Conservation (phyloP, 768 basidiomycete species). For the Crucibulum laeve region DNA sequence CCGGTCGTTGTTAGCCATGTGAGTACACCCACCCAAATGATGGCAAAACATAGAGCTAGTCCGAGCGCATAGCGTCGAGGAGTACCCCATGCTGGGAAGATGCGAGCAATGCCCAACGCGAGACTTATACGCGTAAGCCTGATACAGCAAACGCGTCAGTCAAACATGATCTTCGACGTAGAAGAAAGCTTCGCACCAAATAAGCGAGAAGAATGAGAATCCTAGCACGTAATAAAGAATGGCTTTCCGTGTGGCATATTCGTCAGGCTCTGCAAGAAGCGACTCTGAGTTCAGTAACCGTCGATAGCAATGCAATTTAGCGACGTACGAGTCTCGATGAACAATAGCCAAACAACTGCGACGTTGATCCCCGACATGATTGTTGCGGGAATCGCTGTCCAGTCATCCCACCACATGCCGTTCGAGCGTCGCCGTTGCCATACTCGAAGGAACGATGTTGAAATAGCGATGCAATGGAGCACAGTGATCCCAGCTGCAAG, state of each 20-base stretch:
- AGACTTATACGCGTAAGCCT: neutral
- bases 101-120: neutral
- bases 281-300: neutral
- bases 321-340: neutral
- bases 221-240: neutral
- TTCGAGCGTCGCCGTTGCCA: neutral
- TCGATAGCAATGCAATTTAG: neutral
- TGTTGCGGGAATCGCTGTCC: neutral
- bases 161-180: neutral
- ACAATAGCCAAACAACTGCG: neutral
- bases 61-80: neutral
- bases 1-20: neutral
- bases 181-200: neutral
- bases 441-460: neutral
- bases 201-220: neutral
- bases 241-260: neutral
- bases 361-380: neutral
- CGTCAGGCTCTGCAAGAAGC: neutral
- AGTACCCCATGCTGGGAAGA: neutral
- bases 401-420: constrained; percentile 1
- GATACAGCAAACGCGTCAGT: neutral
- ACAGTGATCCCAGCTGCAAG: neutral
- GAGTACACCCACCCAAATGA: neutral
- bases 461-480: neutral
- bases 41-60: neutral